phyloP scores from a whole-genome alignment of 164 flowering plant species.

The Malania oleifera region DNA sequence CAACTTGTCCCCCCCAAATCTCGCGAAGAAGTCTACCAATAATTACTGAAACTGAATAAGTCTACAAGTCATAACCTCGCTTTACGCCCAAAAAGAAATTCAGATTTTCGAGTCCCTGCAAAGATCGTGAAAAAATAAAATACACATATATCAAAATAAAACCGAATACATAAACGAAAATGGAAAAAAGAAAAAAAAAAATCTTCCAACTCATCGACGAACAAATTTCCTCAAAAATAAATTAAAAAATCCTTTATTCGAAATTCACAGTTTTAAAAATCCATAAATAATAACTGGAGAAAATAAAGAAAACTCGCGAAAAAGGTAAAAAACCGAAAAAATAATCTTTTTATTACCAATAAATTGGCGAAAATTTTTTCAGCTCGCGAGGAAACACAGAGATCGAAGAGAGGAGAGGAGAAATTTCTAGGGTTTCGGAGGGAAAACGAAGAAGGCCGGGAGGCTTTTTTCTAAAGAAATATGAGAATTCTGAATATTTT shows the following conservation, averaged over 20 bases:
- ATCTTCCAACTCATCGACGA: not conserved
- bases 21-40: not conserved
- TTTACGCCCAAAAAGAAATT: not conserved
- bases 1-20: not conserved
- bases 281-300: not conserved
- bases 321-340: slow-evolving; percentile 4
- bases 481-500: slow-evolving; percentile 13
- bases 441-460: slow-evolving; percentile 10
- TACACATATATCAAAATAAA: not conserved
- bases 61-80: not conserved
- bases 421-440: slow-evolving; percentile 16
- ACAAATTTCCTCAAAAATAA: slow-evolving; percentile 1
- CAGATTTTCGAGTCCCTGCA: not conserved
- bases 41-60: slow-evolving; percentile 1
- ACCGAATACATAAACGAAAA: not conserved
- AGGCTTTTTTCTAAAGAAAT: slow-evolving; percentile 12
- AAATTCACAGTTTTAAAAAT: slow-evolving; percentile 7
- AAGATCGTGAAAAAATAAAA: not conserved
- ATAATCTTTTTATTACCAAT: slow-evolving; percentile 20
- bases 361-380: slow-evolving; percentile 5
- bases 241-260: slow-evolving; percentile 1
- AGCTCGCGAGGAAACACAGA: slow-evolving; percentile 1
- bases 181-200: not conserved
- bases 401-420: not conserved
- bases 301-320: slow-evolving; percentile 6